Evolutionary conservation across 169 alveolate genomes (phyloP).

Genomic region (Eimeria mitis): DNA sequence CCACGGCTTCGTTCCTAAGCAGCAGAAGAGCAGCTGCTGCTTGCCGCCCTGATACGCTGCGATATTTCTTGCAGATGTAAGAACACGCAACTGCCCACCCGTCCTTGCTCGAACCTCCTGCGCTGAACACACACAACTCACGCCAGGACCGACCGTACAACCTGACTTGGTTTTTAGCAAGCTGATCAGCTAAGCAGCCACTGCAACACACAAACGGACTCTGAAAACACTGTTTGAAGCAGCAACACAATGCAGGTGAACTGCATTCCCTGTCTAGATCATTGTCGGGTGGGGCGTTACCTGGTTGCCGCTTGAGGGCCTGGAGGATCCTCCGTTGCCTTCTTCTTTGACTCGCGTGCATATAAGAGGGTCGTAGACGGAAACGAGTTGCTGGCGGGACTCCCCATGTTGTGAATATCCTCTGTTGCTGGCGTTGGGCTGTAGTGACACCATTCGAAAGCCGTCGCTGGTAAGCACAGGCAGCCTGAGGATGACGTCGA

Average conservation of each 20-base stretch:
- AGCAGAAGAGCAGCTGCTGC: not conserved
- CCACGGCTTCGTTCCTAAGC: not conserved
- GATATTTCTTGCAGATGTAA: not conserved
- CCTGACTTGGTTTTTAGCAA: not conserved
- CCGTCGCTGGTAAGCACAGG: conserved; percentile 35
- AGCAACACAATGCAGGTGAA: not conserved
- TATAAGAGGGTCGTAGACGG: conserved; percentile 28
- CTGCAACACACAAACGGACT: not conserved
- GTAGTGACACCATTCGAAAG: conserved; percentile 17
- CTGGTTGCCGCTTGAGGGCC: not conserved
- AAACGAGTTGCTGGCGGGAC: conserved; percentile 18
- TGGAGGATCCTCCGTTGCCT: not conserved
- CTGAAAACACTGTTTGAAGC: not conserved
- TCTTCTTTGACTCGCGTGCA: conserved; percentile 32
- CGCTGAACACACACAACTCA: not conserved
- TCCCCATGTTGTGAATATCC: not conserved
- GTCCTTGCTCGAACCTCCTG: conserved; percentile 11
- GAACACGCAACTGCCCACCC: conserved; percentile 9
- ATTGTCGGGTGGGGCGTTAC: not conserved
- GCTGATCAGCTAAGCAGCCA: not conserved
- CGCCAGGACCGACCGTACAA: not conserved
- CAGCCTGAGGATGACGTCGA: conserved; percentile 64
- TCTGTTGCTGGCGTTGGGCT: too few species aligned
- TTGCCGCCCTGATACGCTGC: not conserved
- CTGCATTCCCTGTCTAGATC: not conserved